Conservation (phyloP, 108 stramenopile species). For the Seminavis robusta region DNA sequence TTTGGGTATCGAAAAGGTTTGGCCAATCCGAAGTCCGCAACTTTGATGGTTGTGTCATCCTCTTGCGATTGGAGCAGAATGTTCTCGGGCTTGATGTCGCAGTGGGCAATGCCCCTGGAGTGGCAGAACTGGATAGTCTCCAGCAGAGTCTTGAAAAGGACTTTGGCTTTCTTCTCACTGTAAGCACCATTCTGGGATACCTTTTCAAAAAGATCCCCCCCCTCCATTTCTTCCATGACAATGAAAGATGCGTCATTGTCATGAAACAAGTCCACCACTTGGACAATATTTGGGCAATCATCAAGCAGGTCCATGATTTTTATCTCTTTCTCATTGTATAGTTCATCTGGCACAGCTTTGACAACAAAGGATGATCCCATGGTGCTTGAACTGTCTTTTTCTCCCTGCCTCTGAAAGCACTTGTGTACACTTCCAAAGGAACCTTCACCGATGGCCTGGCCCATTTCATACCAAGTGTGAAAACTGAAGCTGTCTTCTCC, state of each 20-base stretch:
- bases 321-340: slow-evolving; percentile 69
- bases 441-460: too few relatives aligned
- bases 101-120: slow-evolving; percentile 32
- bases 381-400: too few relatives aligned
- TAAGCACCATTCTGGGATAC: too few relatives aligned
- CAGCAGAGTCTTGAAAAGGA: too few relatives aligned
- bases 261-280: slow-evolving; percentile 58
- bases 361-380: too few relatives aligned
- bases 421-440: too few relatives aligned
- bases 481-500: too few relatives aligned
- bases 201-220: slow-evolving; percentile 92
- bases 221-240: slow-evolving; percentile 73
- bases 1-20: too few relatives aligned
- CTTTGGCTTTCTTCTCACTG: too few relatives aligned
- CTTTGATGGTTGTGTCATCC: slow-evolving; percentile 44
- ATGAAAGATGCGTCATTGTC: slow-evolving; percentile 58
- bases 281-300: slow-evolving; percentile 74
- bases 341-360: too few relatives aligned
- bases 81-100: slow-evolving; percentile 60
- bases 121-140: slow-evolving; percentile 16
- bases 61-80: slow-evolving; percentile 4
- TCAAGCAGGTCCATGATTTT: slow-evolving; percentile 50
- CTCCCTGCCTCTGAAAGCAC: too few relatives aligned
- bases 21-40: slow-evolving; percentile 96
- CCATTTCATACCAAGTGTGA: too few relatives aligned